Percentiles rank a stretch among this genome's conserved stretches.
phyloP scores from a whole-genome alignment of 139 green algal species.

The Picochlorum sp. region DNA sequence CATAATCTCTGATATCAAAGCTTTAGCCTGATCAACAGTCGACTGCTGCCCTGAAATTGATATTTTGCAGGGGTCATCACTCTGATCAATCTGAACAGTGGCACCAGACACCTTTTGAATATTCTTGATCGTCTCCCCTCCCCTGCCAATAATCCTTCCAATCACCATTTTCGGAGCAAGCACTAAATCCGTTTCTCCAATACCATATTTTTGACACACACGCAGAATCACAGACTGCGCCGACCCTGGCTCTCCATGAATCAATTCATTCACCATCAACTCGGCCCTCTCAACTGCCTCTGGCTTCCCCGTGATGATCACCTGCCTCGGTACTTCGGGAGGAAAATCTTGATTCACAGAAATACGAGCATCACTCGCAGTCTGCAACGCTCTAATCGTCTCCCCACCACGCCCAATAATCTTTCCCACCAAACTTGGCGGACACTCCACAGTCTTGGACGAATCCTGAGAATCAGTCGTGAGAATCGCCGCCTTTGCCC shows the following conservation, averaged over 20 bases:
- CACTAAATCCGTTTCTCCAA: conserved; percentile 21
- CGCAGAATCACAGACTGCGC: conserved; percentile 75
- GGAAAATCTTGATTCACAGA: conserved; percentile 47
- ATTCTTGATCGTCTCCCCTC: conserved; percentile 87
- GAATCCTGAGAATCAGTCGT: conserved; percentile 2
- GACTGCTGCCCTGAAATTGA: conserved; percentile 65
- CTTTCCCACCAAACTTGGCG: conserved; percentile 73
- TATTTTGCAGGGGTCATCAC: conserved; percentile 63
- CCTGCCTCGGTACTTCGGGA: conserved; percentile 43
- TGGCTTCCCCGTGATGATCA: conserved; percentile 57
- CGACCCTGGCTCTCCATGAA: conserved; percentile 65
- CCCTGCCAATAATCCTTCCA: conserved; percentile 87
- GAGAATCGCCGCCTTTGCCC: conserved; percentile 30
- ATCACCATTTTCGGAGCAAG: conserved; percentile 62
- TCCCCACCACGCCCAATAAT: conserved; percentile 92
- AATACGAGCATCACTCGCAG: conserved; percentile 47
- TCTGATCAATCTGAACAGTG: conserved; percentile 41
- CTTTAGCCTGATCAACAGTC: conserved; percentile 30
- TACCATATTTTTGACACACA: conserved; percentile 41
- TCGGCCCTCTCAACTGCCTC: conserved; percentile 53
- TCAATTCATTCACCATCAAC: conserved; percentile 78
- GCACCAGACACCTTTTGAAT: conserved; percentile 50
- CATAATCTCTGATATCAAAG: conserved; percentile 29
- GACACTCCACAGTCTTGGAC: conserved; percentile 51
- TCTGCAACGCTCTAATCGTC: conserved; percentile 94